These are phyloP conservation scores for Colletotrichum navitas DNA, from an alignment of 2,329 filamentous ascomycete species.

Conservation along the genomic window DNA sequence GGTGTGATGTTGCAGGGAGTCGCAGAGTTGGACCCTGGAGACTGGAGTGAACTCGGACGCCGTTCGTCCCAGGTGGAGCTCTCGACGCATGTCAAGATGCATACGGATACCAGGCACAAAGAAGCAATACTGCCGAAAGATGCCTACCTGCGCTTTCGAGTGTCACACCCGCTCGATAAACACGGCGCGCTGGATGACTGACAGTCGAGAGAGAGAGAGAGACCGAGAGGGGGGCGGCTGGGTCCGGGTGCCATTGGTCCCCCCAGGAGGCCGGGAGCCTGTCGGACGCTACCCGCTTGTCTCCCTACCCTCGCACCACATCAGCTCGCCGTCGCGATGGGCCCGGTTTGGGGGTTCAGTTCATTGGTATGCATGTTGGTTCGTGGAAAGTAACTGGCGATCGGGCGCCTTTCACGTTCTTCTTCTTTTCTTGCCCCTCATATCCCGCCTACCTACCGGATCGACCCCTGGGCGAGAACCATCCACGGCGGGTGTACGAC, in stretches of 20 bases:
- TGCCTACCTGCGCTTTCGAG: not conserved
- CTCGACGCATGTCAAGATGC: conserved; percentile 11
- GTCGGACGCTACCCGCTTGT: not conserved
- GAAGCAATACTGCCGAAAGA: conserved; percentile 23
- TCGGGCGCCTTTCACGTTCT: not conserved
- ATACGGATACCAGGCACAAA: conserved; percentile 19
- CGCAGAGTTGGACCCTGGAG: conserved; percentile 13
- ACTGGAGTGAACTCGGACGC: not conserved
- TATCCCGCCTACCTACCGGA: no score
- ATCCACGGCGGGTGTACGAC: no score
- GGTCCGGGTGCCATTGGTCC: not conserved
- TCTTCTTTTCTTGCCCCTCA: not conserved
- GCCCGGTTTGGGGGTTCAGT: not conserved
- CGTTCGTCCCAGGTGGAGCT: not conserved
- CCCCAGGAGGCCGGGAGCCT: conserved; percentile 3
- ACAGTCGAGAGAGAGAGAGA: no score
- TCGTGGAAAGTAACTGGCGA: not conserved
- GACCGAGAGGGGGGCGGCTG: no score
- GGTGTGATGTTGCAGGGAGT: conserved; percentile 11
- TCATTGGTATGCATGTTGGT: conserved; percentile 2
- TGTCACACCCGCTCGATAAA: not conserved
- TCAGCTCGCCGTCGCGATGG: not conserved
- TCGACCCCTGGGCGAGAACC: no score
- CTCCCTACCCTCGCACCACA: not conserved
- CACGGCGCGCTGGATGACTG: not conserved